phyloP scores from a whole-genome alignment of 2,329 filamentous ascomycete genomes.

The Fusarium zealandicum region DNA sequence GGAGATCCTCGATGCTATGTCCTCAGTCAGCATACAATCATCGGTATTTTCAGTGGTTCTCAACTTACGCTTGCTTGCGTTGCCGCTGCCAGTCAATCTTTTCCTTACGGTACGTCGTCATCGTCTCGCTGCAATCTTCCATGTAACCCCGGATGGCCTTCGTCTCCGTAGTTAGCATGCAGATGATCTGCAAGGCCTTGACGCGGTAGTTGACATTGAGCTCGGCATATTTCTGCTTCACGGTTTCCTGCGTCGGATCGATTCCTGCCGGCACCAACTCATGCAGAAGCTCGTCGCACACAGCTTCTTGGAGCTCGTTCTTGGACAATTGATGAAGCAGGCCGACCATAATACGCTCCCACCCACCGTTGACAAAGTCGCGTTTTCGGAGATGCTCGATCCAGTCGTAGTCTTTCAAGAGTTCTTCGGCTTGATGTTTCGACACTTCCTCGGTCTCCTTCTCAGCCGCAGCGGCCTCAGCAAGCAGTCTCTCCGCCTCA shows the following conservation, averaged over 20 bases:
- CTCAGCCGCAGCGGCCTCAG: constrained; percentile 64
- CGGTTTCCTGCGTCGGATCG: constrained; percentile 78
- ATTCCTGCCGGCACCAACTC: constrained; percentile 81
- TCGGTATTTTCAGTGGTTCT: background rate
- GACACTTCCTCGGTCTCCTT: constrained; percentile 58
- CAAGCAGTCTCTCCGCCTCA: constrained; percentile 73
- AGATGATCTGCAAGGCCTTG: constrained; percentile 82
- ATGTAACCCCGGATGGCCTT: constrained; percentile 87
- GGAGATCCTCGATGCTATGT: constrained; percentile 72
- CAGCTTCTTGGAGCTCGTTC: constrained; percentile 70
- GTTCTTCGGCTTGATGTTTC: constrained; percentile 76
- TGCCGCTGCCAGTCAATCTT: constrained; percentile 92
- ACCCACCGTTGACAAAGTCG: constrained; percentile 86
- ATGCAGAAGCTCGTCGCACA: constrained; percentile 80
- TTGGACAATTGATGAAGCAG: constrained; percentile 85
- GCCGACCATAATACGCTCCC: constrained; percentile 89
- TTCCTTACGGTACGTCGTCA: constrained; percentile 94
- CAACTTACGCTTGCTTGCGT: constrained; percentile 69
- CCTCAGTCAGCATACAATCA: constrained; percentile 5
- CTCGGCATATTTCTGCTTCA: constrained; percentile 72
- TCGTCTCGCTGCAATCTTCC: constrained; percentile 89
- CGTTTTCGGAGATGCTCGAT: constrained; percentile 82
- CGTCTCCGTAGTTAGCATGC: constrained; percentile 85
- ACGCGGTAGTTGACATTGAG: constrained; percentile 86
- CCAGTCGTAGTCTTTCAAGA: constrained; percentile 80